phyloP scores from a whole-genome alignment of 2,329 filamentous ascomycete species.

The Ophiocordyceps camponoti-leonardi region DNA sequence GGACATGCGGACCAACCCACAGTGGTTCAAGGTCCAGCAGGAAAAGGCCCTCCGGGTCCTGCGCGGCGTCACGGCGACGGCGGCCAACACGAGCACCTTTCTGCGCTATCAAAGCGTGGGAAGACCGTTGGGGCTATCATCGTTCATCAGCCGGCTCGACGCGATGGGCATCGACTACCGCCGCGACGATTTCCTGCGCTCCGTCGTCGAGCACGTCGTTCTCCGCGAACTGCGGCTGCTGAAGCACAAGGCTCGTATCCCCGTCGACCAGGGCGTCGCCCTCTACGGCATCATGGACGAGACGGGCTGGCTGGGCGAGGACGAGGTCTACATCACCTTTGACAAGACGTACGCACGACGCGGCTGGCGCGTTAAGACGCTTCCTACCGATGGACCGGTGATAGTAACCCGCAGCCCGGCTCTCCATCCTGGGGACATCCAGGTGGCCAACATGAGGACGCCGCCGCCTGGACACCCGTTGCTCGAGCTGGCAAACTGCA shows the following conservation, averaged over 20 bases:
- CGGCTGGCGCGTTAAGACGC: slow-evolving; percentile 9
- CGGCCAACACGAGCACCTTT: slow-evolving; percentile 48
- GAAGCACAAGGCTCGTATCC: slow-evolving; percentile 66
- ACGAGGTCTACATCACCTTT: slow-evolving; percentile 50
- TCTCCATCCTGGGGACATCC: slow-evolving; percentile 67
- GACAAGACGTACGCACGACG: slow-evolving; percentile 16
- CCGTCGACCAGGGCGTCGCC: slow-evolving; percentile 51
- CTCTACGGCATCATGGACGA: slow-evolving; percentile 77
- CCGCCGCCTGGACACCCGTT: slow-evolving; percentile 45
- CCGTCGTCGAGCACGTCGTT: slow-evolving; percentile 51
- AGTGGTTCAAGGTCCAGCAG: slow-evolving; percentile 50
- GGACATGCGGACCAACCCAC: slow-evolving; percentile 44
- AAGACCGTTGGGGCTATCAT: slow-evolving; percentile 39
- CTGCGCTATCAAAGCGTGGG: slow-evolving; percentile 45
- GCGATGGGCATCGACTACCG: slow-evolving; percentile 46
- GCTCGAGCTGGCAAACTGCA: slow-evolving; percentile 47
- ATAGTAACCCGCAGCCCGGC: slow-evolving; percentile 66
- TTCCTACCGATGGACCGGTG: slow-evolving; percentile 23
- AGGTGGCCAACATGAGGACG: slow-evolving; percentile 43
- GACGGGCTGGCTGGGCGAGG: slow-evolving; percentile 47
- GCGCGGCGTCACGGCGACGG: slow-evolving; percentile 36
- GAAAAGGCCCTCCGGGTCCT: slow-evolving; percentile 41
- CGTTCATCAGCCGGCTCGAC: slow-evolving; percentile 42
- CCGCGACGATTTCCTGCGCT: slow-evolving; percentile 51
- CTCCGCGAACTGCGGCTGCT: slow-evolving; percentile 55